phyloP scores from a whole-genome alignment of 2,329 filamentous ascomycete species.

The Colletotrichum simmondsii region DNA sequence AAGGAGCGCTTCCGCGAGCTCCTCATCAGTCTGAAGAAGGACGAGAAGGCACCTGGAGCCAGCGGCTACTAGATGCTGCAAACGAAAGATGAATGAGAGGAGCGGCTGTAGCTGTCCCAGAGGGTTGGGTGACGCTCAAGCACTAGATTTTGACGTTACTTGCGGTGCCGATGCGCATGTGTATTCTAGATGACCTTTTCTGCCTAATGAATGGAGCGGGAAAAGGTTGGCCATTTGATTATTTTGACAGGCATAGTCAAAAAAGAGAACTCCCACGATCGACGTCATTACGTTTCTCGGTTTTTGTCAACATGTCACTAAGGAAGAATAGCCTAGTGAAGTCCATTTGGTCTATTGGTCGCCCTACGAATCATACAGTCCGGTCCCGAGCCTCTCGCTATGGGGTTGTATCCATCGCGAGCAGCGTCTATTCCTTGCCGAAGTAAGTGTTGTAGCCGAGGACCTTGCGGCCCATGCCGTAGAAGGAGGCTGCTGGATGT shows the following conservation, averaged over 20 bases:
- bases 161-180: conserved; percentile 2
- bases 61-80: conserved; percentile 63
- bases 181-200: conserved; percentile 29
- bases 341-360: conserved; percentile 26
- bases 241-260: conserved; percentile 20
- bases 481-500: conserved; percentile 63
- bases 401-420: neutral
- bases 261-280: conserved; percentile 14
- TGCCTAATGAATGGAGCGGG: conserved; percentile 6
- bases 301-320: conserved; percentile 13
- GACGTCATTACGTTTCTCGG: conserved; percentile 9
- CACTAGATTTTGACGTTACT: neutral
- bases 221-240: conserved; percentile 12
- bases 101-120: neutral
- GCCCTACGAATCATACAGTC: conserved; percentile 30
- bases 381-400: neutral
- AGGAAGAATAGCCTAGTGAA: conserved; percentile 1
- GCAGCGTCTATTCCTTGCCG: conserved; percentile 59
- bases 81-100: neutral
- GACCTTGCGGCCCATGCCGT: conserved; percentile 79
- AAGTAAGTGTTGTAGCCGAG: conserved; percentile 85
- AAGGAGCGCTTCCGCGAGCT: conserved; percentile 97
- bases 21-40: conserved; percentile 87
- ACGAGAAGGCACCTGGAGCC: conserved; percentile 83
- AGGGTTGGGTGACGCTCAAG: neutral